Evolutionary conservation across 345 rosid genomes (phyloP), one percentile per base, ranked within the genome.

Genomic region (Moricandia moricandioides): DNA sequence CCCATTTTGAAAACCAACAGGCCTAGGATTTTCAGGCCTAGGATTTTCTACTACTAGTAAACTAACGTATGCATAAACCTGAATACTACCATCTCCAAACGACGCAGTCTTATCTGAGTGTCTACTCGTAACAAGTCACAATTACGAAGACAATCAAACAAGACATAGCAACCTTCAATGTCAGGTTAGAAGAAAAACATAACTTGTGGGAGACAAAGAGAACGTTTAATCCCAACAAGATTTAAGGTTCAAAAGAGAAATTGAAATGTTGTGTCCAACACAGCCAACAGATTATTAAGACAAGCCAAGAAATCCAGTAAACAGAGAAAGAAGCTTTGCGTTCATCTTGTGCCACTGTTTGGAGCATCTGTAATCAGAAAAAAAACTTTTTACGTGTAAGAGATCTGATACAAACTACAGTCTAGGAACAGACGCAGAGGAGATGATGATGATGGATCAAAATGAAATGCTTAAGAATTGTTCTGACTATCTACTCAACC

Each of bases 291-390:
- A 3, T 71, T 77, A 77, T 77, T 71, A 26, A 65, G 62, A 71
- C 62, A 64, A 43, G 33, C 24, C 40, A 70, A 21, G 40, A 64
- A 70, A 76, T 60, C 49, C 61, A 69, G 74, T 69, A n/a, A 39
- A 39, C 30, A 16, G 54, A 61, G 70, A n/a, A 64, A 70, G 80
- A 70, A 57, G 71, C 71, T 3, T 17, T 26, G 67, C 29, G 31
- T 27, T 47, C 55, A n/a, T n/a, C n/a, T n/a, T n/a, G 30, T 31
- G 67, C 76, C 67, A 65, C 56, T 64, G 55, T 65, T 70, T 64
- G 8, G 18, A 70, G 54, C 75, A 77, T 64, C 75, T 77, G 67
- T n/a, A n/a, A n/a, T n/a, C 65, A 56, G 65, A n/a, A n/a, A n/a
- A 70, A 63, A 26, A 64, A 57, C 1, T 14, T 57, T 40, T 14